Conservation (phyloP, 257 asterid species). For the Ilex aquifolium region DNA sequence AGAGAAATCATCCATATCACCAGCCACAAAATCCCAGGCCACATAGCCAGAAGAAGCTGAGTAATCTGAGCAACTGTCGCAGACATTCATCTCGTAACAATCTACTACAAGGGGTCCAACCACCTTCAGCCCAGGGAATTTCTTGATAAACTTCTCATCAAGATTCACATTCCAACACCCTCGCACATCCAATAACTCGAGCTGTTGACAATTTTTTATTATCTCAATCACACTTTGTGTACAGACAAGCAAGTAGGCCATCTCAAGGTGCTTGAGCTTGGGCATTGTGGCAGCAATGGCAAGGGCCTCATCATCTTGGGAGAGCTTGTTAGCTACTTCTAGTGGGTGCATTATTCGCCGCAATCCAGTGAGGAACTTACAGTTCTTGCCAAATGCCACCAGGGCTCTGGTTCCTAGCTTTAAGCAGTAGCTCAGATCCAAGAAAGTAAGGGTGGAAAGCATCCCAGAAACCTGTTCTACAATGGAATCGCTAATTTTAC, state of each 20-base stretch:
- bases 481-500: conserved; percentile 18
- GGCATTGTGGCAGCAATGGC: conserved; percentile 37
- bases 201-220: conserved; percentile 19
- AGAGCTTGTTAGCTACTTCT: conserved; percentile 21
- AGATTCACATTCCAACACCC: conserved; percentile 51
- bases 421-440: conserved; percentile 37
- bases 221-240: conserved; percentile 23
- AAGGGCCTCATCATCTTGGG: conserved; percentile 36
- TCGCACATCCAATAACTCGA: conserved; percentile 29
- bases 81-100: conserved; percentile 25
- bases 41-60: conserved; percentile 26
- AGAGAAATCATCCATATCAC: conserved; percentile 20
- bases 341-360: conserved; percentile 36
- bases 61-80: conserved; percentile 35
- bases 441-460: conserved; percentile 24
- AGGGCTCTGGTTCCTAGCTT: conserved; percentile 23
- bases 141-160: conserved; percentile 27
- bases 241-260: conserved; percentile 28
- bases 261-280: conserved; percentile 38
- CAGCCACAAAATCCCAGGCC: conserved; percentile 27
- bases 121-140: conserved; percentile 30
- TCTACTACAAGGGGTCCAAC: conserved; percentile 39
- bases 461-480: conserved; percentile 23
- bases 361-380: conserved; percentile 21
- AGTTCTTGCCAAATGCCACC: conserved; percentile 26